phyloP scores from a whole-genome alignment of 2,329 filamentous ascomycete genomes.

The Beauveria rudraprayagi region DNA sequence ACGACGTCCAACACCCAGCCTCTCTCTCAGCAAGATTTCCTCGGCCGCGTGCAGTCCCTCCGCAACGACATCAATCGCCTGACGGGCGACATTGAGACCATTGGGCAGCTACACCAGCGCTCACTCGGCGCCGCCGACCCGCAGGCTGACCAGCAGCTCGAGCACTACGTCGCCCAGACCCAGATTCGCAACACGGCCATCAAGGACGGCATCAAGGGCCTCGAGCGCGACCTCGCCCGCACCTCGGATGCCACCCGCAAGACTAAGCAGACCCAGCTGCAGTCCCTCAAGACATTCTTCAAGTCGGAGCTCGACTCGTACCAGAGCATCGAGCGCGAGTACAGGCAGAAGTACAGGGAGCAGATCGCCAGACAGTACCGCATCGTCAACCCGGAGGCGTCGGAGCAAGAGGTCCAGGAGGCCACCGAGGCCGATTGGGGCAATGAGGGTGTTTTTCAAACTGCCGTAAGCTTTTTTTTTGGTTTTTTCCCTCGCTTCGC shows the following conservation, averaged over 20 bases:
- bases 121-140: slow-evolving; percentile 58
- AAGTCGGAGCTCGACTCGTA: slow-evolving; percentile 64
- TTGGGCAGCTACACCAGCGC: slow-evolving; percentile 64
- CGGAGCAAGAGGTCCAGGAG: slow-evolving; percentile 61
- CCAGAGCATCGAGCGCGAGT: slow-evolving; percentile 61
- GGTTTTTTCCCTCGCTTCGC: not conserved
- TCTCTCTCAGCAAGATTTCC: slow-evolving; percentile 59
- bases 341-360: slow-evolving; percentile 63
- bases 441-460: slow-evolving; percentile 74
- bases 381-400: slow-evolving; percentile 76
- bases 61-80: slow-evolving; percentile 61
- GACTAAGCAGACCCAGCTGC: slow-evolving; percentile 62
- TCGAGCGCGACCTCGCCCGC: slow-evolving; percentile 62
- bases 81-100: slow-evolving; percentile 57
- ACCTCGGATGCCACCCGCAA: slow-evolving; percentile 51
- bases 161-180: slow-evolving; percentile 60
- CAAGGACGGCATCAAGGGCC: slow-evolving; percentile 68
- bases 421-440: slow-evolving; percentile 66
- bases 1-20: slow-evolving; percentile 19
- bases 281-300: slow-evolving; percentile 63
- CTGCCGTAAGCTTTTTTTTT: slow-evolving; percentile 50
- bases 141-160: slow-evolving; percentile 47
- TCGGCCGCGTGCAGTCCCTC: slow-evolving; percentile 56
- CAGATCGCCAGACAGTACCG: slow-evolving; percentile 74
- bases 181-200: slow-evolving; percentile 67